Percentiles rank a stretch among this genome's conserved stretches.
Evolutionary conservation across 768 basidiomycete species (phyloP).

Genomic region (Coprinellus micaceus): DNA sequence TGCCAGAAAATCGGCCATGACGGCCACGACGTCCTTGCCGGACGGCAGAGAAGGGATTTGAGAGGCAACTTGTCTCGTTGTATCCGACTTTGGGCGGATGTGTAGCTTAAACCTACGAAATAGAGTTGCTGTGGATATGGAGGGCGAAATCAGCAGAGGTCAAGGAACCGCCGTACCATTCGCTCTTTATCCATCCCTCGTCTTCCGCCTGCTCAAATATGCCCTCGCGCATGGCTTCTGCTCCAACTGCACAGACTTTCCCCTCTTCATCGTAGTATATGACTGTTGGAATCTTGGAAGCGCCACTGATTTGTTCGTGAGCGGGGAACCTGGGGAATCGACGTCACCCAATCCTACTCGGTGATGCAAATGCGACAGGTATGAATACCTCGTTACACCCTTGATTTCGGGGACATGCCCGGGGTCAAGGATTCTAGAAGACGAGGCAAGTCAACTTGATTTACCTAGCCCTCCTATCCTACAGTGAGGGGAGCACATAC

Average conservation of each 20-base stretch:
- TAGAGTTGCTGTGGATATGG: slow-evolving; percentile 5
- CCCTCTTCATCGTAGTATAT: slow-evolving; percentile 42
- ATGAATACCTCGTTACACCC: slow-evolving; percentile 18
- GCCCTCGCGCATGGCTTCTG: slow-evolving; percentile 37
- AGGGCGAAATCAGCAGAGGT: background rate
- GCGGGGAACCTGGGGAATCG: slow-evolving; percentile 36
- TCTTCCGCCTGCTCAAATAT: slow-evolving; percentile 37
- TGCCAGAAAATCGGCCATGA: slow-evolving; percentile 48
- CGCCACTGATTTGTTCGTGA: slow-evolving; percentile 37
- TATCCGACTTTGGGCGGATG: slow-evolving; percentile 10
- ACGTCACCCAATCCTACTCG: background rate
- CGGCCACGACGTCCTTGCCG: slow-evolving; percentile 32
- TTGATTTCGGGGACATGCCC: slow-evolving; percentile 18
- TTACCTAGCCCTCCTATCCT: background rate
- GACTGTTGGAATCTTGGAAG: slow-evolving; percentile 47
- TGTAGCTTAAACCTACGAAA: slow-evolving; percentile 27
- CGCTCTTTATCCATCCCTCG: slow-evolving; percentile 41
- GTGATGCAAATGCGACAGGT: background rate
- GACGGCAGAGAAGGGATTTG: slow-evolving; percentile 28
- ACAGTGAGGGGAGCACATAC: slow-evolving; percentile 5
- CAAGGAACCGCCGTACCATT: slow-evolving; percentile 36
- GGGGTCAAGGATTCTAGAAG: slow-evolving; percentile 36
- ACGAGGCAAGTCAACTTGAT: background rate
- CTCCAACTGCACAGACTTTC: slow-evolving; percentile 36
- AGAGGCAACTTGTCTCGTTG: background rate